A percentile compares a stretch with the other conserved stretches of the same genome.
These are phyloP conservation scores for Rosellinia necatrix DNA, from an alignment of 2,329 filamentous ascomycete species.

Conservation along the genomic window DNA sequence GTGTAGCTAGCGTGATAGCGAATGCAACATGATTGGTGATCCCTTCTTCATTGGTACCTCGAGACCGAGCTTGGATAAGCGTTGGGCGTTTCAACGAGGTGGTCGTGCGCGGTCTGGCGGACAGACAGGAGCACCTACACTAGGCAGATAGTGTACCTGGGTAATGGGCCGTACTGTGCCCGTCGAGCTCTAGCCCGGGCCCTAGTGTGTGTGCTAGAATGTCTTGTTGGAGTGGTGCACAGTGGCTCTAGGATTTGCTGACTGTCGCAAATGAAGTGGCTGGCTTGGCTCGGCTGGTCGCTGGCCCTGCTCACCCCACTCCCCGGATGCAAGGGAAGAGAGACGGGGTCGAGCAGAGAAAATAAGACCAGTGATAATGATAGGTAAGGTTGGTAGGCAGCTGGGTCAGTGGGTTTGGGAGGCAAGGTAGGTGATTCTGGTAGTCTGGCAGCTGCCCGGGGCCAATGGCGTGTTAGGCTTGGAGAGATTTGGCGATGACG, in stretches of 20 bases:
- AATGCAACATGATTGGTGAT: slow-evolving; percentile 15
- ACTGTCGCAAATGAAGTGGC: slow-evolving; percentile 12
- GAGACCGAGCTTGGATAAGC: slow-evolving; percentile 17
- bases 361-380: not conserved
- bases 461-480: not conserved
- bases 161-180: too few relatives aligned
- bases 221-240: slow-evolving; percentile 12
- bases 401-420: too few relatives aligned
- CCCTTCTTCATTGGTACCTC: slow-evolving; percentile 9
- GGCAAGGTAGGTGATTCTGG: too few relatives aligned
- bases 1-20: slow-evolving; percentile 16
- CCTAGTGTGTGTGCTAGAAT: too few relatives aligned
- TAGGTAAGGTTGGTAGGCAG: not conserved
- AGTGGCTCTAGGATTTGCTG: slow-evolving; percentile 14
- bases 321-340: not conserved
- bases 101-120: too few relatives aligned
- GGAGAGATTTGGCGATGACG: slow-evolving; percentile 18
- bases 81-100: slow-evolving; percentile 19
- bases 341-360: not conserved
- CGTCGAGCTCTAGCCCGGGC: too few relatives aligned
- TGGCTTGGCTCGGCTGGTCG: slow-evolving; percentile 1
- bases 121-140: too few relatives aligned
- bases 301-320: too few relatives aligned
- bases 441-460: too few relatives aligned
- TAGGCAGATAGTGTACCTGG: too few relatives aligned